Evolutionary conservation across 1,284 basidiomycete species (phyloP).

Genomic region (Omphalotus olearius): DNA sequence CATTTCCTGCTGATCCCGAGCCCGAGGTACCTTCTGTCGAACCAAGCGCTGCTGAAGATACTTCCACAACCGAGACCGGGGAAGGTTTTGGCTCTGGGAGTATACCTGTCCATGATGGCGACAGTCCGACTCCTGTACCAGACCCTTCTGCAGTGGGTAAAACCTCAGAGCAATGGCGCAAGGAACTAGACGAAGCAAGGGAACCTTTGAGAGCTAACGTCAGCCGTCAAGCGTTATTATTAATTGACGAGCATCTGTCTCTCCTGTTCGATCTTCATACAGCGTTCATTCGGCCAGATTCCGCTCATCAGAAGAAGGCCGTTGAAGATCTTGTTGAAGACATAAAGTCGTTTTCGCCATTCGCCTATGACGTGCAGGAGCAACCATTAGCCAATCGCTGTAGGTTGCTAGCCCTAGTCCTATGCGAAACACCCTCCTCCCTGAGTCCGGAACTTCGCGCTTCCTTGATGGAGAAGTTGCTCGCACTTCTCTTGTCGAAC

Average conservation of each 20-base stretch:
- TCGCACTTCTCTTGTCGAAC: slow-evolving; percentile 61
- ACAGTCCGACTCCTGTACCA: slow-evolving; percentile 17
- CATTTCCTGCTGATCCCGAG: slow-evolving; percentile 62
- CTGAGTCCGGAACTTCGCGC: slow-evolving; percentile 46
- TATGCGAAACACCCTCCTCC: slow-evolving; percentile 68
- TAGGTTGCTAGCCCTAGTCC: slow-evolving; percentile 80
- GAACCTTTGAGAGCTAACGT: slow-evolving; percentile 65
- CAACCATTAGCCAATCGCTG: slow-evolving; percentile 78
- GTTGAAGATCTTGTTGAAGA: slow-evolving; percentile 69
- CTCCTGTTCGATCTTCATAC: slow-evolving; percentile 88
- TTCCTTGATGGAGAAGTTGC: slow-evolving; percentile 60
- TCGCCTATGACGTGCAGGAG: slow-evolving; percentile 63
- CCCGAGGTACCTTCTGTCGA: slow-evolving; percentile 25
- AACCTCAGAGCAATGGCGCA: slow-evolving; percentile 52
- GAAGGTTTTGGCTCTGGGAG: slow-evolving; percentile 6
- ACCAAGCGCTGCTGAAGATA: slow-evolving; percentile 13
- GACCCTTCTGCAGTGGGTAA: slow-evolving; percentile 14
- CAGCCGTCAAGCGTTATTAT: slow-evolving; percentile 62
- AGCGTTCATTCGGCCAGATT: slow-evolving; percentile 67
- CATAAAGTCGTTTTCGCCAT: slow-evolving; percentile 63
- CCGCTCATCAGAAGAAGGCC: slow-evolving; percentile 56
- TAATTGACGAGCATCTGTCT: slow-evolving; percentile 85
- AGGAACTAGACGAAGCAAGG: slow-evolving; percentile 65
- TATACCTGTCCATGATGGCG: slow-evolving; percentile 2
- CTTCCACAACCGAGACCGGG: slow-evolving; percentile 12